A percentile compares a stretch with the other conserved stretches of the same genome.
phyloP scores from a whole-genome alignment of 1,284 basidiomycete species.

The Cerrena zonata region DNA sequence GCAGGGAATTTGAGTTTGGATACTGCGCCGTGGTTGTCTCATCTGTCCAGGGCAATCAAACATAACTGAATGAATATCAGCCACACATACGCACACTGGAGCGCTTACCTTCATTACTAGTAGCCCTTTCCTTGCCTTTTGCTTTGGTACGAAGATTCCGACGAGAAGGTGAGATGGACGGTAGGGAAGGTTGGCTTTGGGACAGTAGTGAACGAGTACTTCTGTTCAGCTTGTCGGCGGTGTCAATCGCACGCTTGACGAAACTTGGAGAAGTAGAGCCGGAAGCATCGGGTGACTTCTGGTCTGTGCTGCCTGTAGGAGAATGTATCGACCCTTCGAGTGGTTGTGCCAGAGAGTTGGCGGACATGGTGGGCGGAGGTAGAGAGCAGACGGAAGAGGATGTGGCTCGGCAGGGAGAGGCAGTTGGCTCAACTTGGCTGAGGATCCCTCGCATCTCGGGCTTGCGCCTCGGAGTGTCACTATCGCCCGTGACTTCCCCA shows the following conservation, averaged over 20 bases:
- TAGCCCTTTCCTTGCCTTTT: slow-evolving; percentile 39
- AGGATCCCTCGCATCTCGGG: too few species aligned
- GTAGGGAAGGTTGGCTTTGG: slow-evolving; percentile 27
- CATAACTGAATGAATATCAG: neutral
- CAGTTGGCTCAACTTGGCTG: neutral
- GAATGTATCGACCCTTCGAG: neutral
- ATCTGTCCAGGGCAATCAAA: slow-evolving; percentile 8
- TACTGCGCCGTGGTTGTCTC: slow-evolving; percentile 18
- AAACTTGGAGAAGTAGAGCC: slow-evolving; percentile 13
- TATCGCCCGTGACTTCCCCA: neutral
- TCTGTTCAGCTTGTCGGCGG: slow-evolving; percentile 52
- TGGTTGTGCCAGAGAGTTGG: slow-evolving; percentile 3
- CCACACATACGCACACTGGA: neutral
- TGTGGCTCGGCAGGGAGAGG: neutral
- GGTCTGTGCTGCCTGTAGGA: neutral
- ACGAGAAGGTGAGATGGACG: slow-evolving; percentile 30
- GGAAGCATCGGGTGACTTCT: slow-evolving; percentile 1
- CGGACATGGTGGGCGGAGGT: slow-evolving; percentile 1
- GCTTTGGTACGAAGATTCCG: slow-evolving; percentile 51
- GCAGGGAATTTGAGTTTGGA: slow-evolving; percentile 13
- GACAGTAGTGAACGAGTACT: slow-evolving; percentile 33
- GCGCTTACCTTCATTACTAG: slow-evolving; percentile 17
- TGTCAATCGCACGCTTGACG: slow-evolving; percentile 42
- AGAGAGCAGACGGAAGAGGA: neutral
- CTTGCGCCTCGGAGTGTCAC: neutral